Base-by-base conservation (phyloP, 805 yeast genomes). In the Candida ponderosae region DNA sequence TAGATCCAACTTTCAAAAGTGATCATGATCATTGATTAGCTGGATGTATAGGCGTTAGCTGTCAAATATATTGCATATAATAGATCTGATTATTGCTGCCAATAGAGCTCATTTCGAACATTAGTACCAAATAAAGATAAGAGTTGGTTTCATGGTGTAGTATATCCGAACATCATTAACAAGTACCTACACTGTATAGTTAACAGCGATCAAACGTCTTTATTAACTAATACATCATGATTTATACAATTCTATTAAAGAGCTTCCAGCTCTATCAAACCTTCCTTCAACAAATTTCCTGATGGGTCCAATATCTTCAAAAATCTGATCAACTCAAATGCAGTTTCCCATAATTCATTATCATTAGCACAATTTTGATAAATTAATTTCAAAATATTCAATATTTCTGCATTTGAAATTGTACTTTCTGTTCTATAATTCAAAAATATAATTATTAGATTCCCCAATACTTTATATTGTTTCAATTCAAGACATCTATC, bases 1-100 rank as follows among this genome's bases (percentile, higher is more conserved):
- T 78, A 11, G 88, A 81, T 49, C 84, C 84, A 5, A 45, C 74
- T 5, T 62, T 70, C 33, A 48, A 76, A 33, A 79, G 74, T 48
- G 72, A 67, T 28, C 42, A 33, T 31, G 6, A 31, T 9, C 31
- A 29, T 18, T 16, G 13, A n/a, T n/a, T n/a, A n/a, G n/a, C n/a
- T n/a, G n/a, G n/a, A n/a, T n/a, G n/a, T n/a, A n/a, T n/a, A n/a
- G n/a, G n/a, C n/a, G n/a, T n/a, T n/a, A n/a, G n/a, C n/a, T n/a
- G n/a, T n/a, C n/a, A n/a, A n/a, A n/a, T n/a, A n/a, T n/a, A n/a
- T n/a, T n/a, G n/a, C n/a, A n/a, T n/a, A n/a, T n/a, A n/a, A n/a
- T n/a, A n/a, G n/a, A n/a, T n/a, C n/a, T n/a, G n/a, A n/a, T n/a
- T n/a, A n/a, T n/a, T n/a, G n/a, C n/a, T n/a, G n/a, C n/a, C n/a